Evolutionary conservation across 345 rosid genomes (phyloP), one percentile per base, ranked within the genome.

Genomic region (Isatis tinctoria): DNA sequence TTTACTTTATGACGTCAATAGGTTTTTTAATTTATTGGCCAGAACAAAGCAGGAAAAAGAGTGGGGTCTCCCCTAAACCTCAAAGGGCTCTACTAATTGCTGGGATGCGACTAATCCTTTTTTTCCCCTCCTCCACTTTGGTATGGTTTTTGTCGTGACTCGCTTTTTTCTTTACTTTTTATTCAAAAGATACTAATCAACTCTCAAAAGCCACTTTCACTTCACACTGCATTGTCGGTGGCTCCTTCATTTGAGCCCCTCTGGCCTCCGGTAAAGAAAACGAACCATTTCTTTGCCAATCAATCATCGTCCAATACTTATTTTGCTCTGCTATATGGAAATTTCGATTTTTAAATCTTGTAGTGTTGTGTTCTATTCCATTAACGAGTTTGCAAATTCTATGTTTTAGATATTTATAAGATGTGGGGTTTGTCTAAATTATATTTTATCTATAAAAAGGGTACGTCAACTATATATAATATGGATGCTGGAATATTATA

Each of bases 201-300:
- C 59, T 53, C 70, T 14, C 20, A 56, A 65, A 65, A 45, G 59
- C 32, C 22, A 4, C 12, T 65, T 65, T 65, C n/a, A 44, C 6
- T 65, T 65, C 32, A 44, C 45, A 63, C 64, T 54, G 40, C 62
- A 59, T 32, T 73, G 76, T 73, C 70, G 76, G 76, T 63, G 70
- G 36, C 53, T 37, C 39, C 6, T 53, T 37, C 26, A 26, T 43
- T 68, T 49, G 17, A 22, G 24, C 2, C 26, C n/a, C 22, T 4
- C 14, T 16, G 36, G 18, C 26, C 44, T n/a, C 61, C 27, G 40
- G 48, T 20, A 13, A 16, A 33, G n/a, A 12, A 6, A 20, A 37
- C 9, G 5, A 32, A 60, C 43, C 65, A 36, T 60, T 60, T 33
- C 0, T 1, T 3, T 11, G 6, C 45, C 16, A 54, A 14, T 24